A percentile compares a stretch with the other conserved stretches of the same genome.
Conservation (phyloP, 2,329 filamentous ascomycete species). For the Pseudogymnoascus sp. region DNA sequence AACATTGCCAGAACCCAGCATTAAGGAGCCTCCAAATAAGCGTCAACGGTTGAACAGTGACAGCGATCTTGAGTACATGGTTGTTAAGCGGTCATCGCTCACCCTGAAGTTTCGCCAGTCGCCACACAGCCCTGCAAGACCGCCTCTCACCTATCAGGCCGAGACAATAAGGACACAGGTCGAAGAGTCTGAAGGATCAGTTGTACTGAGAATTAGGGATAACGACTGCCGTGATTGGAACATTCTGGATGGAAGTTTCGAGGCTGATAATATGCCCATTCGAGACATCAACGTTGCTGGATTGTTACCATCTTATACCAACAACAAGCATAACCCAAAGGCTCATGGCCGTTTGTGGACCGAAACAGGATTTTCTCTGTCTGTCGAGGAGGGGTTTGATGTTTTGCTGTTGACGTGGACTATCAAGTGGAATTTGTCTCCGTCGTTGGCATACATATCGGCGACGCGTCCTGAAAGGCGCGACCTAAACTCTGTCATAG, state of each 20-base stretch:
- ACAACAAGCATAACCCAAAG: slow-evolving; percentile 18
- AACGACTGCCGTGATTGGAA: background rate
- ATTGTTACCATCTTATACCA: slow-evolving; percentile 17
- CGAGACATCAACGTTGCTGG: slow-evolving; percentile 22
- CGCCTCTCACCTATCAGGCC: slow-evolving; percentile 17
- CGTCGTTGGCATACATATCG: slow-evolving; percentile 18
- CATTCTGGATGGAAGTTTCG: slow-evolving; percentile 17
- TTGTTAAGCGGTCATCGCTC: slow-evolving; percentile 21
- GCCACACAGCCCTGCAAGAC: slow-evolving; percentile 17
- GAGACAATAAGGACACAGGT: background rate
- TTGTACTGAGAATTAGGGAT: background rate
- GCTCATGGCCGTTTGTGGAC: slow-evolving; percentile 24
- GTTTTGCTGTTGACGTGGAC: slow-evolving; percentile 20
- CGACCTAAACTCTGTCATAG: slow-evolving; percentile 22
- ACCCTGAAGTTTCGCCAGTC: slow-evolving; percentile 15
- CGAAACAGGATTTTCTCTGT: slow-evolving; percentile 20
- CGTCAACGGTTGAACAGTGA: background rate
- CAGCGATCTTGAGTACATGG: slow-evolving; percentile 17
- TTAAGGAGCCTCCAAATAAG: background rate
- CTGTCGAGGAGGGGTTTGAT: slow-evolving; percentile 17
- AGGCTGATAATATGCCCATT: slow-evolving; percentile 11
- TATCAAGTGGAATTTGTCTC: slow-evolving; percentile 26
- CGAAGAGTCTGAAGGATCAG: background rate
- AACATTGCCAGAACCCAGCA: slow-evolving; percentile 20
- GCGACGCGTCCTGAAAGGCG: slow-evolving; percentile 14